Conservation (phyloP, 1,284 basidiomycete species). For the Ustilago nuda region DNA sequence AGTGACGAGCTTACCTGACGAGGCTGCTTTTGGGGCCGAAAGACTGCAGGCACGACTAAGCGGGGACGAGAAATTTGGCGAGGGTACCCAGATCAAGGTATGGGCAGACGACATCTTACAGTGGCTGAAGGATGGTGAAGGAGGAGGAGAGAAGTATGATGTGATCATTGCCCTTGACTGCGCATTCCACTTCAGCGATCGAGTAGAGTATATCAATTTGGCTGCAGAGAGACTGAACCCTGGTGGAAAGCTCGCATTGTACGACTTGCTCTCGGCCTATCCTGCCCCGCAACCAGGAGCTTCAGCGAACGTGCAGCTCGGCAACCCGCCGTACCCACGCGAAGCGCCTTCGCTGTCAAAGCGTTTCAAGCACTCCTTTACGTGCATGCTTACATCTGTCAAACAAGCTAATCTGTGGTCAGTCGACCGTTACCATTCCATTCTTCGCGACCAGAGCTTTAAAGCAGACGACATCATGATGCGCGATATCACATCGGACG, state of each 20-base stretch:
- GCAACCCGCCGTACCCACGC: constrained; percentile 27
- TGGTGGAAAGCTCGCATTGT: constrained; percentile 58
- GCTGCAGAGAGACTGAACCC: constrained; percentile 42
- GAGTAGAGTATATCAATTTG: constrained; percentile 51
- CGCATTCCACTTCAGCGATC: constrained; percentile 64
- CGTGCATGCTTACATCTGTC: constrained; percentile 38
- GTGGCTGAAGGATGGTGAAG: constrained; percentile 33
- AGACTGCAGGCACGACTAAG: constrained; percentile 12
- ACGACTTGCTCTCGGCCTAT: constrained; percentile 57
- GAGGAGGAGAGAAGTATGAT: constrained; percentile 50
- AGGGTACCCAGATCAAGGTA: constrained; percentile 26
- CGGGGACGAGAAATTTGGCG: not conserved
- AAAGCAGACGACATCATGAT: constrained; percentile 26
- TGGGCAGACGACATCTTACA: constrained; percentile 54
- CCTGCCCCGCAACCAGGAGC: constrained; percentile 45
- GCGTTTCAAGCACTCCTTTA: constrained; percentile 35
- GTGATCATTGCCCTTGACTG: constrained; percentile 66
- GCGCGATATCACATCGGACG: constrained; percentile 57
- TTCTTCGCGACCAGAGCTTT: constrained; percentile 40
- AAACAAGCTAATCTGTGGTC: constrained; percentile 48
- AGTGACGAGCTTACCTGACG: constrained; percentile 55
- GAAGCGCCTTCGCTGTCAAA: constrained; percentile 27
- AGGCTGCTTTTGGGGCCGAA: constrained; percentile 46
- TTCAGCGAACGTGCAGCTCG: constrained; percentile 8
- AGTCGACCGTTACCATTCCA: constrained; percentile 41